A percentile compares a stretch with the other conserved stretches of the same genome.
These are phyloP conservation scores for Malus asiatica DNA, from an alignment of 306 rosid species.

Conservation along the genomic window DNA sequence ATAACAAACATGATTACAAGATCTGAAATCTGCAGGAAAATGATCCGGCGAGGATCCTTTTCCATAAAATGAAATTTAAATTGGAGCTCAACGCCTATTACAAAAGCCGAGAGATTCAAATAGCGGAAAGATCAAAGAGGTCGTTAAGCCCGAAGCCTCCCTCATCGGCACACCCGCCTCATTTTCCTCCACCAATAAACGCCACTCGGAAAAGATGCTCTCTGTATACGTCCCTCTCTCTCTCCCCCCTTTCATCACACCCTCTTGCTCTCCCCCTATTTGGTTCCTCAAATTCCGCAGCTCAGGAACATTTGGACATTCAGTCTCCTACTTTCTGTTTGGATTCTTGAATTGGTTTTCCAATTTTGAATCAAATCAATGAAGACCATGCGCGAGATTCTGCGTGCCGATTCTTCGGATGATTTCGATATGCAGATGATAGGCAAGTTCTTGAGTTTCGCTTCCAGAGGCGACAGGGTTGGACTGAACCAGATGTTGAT, in stretches of 20 bases:
- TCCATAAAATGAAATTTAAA: too few relatives aligned
- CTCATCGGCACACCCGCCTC: slow-evolving; percentile 15
- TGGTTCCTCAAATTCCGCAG: background rate
- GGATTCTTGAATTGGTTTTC: background rate
- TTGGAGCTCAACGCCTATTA: too few relatives aligned
- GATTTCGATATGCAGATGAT: slow-evolving; percentile 21
- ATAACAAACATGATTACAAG: too few relatives aligned
- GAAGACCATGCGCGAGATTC: slow-evolving; percentile 3
- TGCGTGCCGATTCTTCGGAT: background rate
- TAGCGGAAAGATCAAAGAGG: background rate
- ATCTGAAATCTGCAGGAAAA: too few relatives aligned
- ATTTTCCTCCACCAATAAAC: background rate
- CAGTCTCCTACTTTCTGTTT: background rate
- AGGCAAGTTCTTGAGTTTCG: slow-evolving; percentile 25
- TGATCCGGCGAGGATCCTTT: too few relatives aligned
- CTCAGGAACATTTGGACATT: background rate
- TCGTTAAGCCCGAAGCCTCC: slow-evolving; percentile 3
- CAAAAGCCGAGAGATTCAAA: background rate
- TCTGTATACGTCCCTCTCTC: background rate
- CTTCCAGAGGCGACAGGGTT: slow-evolving; percentile 25
- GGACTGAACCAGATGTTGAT: slow-evolving; percentile 27
- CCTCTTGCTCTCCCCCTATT: background rate
- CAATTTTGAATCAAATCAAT: background rate
- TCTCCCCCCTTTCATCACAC: too few relatives aligned
- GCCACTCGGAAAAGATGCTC: background rate